phyloP scores from a whole-genome alignment of 352 stramenopile species.

The Pythium myriotylum region DNA sequence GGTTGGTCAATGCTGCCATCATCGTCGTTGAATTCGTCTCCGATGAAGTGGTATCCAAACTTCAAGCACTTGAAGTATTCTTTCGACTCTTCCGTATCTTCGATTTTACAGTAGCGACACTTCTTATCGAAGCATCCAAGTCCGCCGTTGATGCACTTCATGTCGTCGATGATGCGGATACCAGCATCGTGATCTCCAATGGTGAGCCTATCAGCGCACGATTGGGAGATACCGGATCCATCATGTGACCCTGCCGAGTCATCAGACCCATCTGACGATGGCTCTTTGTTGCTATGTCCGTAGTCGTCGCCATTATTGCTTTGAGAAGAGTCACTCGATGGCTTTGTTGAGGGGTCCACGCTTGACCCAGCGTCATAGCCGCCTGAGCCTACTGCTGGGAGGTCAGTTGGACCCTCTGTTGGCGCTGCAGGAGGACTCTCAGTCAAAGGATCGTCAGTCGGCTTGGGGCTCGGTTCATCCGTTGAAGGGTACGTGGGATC shows the following conservation, averaged over 20 bases:
- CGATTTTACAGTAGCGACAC: conserved; percentile 21
- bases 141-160: conserved; percentile 16
- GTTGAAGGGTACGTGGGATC: no score
- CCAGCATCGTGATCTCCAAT: conserved; percentile 22
- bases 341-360: no score
- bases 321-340: no score
- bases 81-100: background rate
- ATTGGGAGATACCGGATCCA: no score
- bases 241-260: no score
- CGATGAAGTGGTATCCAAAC: conserved; percentile 20
- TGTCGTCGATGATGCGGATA: conserved; percentile 22
- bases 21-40: conserved; percentile 15
- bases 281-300: background rate
- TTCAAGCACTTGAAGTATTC: conserved; percentile 9
- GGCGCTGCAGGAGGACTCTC: background rate
- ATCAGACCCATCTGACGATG: no score
- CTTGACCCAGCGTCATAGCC: no score
- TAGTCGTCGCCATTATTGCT: no score
- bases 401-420: background rate
- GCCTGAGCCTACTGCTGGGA: no score
- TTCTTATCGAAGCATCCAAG: conserved; percentile 16
- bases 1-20: conserved; percentile 13
- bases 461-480: background rate
- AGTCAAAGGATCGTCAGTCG: conserved; percentile 3
- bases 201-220: conserved; percentile 9